These are phyloP conservation scores for Citrus reticulata DNA, from an alignment of 345 rosid genomes.

Conservation along the genomic window DNA sequence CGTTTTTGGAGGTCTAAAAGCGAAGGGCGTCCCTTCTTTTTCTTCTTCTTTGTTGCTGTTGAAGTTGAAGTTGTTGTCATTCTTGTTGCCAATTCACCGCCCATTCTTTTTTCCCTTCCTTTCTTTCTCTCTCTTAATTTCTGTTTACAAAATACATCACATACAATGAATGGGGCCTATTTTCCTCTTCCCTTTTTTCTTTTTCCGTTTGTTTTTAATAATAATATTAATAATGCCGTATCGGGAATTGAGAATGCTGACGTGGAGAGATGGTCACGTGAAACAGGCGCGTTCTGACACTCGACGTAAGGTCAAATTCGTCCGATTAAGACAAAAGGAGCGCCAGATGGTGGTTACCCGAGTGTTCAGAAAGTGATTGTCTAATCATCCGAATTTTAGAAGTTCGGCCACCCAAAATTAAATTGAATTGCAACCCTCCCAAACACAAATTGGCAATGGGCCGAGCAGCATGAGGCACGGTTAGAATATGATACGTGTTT, in stretches of 20 bases:
- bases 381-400: no score
- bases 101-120: conserved; percentile 22
- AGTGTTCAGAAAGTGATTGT: no score
- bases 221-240: neutral
- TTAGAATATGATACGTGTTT: fast-evolving
- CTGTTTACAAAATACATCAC: neutral
- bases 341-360: no score
- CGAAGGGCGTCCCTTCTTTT: conserved; percentile 97
- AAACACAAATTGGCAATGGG: fast-evolving
- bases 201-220: neutral
- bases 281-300: conserved; percentile 1
- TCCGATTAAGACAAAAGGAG: neutral
- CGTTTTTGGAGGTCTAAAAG: conserved; percentile 92
- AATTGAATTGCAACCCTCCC: no score
- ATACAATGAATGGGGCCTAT: no score
- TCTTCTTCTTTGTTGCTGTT: conserved; percentile 50
- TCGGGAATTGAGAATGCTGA: neutral
- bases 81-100: conserved; percentile 49
- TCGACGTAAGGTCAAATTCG: neutral
- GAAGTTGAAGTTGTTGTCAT: neutral
- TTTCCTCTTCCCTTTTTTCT: conserved; percentile 12
- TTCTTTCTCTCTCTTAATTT: conserved; percentile 9
- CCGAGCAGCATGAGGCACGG: fast-evolving
- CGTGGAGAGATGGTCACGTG: conserved; percentile 26
- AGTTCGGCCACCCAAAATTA: no score